Evolutionary conservation across 768 basidiomycete genomes (phyloP), one percentile per base, ranked within the genome.

Genomic region (Podaxis pistillaris): DNA sequence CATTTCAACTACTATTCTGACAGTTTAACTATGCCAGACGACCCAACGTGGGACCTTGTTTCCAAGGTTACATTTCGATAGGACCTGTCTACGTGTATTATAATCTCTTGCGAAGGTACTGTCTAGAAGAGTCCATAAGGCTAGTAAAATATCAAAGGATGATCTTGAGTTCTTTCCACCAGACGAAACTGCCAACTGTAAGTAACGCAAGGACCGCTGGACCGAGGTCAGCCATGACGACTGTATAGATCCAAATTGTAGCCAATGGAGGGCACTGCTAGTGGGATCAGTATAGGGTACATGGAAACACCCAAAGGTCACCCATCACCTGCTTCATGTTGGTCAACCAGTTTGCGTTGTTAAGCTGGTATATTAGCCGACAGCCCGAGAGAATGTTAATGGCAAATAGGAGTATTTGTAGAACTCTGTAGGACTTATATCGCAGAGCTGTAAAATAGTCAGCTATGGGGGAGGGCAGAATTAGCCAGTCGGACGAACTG

Each of bases 241-340:
- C 77, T 2, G 84, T 79, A 67, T 90, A 94, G 8, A 93, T 77
- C 92, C 93, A 94, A 5, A 89, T 69, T 0, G 91, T 92, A 2
- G 86, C 86, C 59, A 93, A 74, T 11, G 93, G 90, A 12, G 93
- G 92, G 62, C 83, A 83, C 93, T 94, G 46, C 12, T 19, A 28
- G 30, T 38, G 51, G 41, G n/a, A 19, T 12, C 1, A 63, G 40
- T 36, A 49, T 15, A 11, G 50, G 22, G 30, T 7, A 44, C n/a
- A 40, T 38, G 22, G 36, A 40, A 37, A 28, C 19, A 19, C 44
- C 58, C 13, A 47, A 40, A 59, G 2, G 40, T 3, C 64, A 53
- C 51, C 51, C 30, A 49, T 46, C 58, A 91, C 92, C 83, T 93
- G 91, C 51, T 81, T 82, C 79, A 94, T 91, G 67, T 88, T 89